Evolutionary conservation across 257 asterid species (phyloP), one percentile per base, ranked within the genome.

Genomic region (Nicotiana paniculata): DNA sequence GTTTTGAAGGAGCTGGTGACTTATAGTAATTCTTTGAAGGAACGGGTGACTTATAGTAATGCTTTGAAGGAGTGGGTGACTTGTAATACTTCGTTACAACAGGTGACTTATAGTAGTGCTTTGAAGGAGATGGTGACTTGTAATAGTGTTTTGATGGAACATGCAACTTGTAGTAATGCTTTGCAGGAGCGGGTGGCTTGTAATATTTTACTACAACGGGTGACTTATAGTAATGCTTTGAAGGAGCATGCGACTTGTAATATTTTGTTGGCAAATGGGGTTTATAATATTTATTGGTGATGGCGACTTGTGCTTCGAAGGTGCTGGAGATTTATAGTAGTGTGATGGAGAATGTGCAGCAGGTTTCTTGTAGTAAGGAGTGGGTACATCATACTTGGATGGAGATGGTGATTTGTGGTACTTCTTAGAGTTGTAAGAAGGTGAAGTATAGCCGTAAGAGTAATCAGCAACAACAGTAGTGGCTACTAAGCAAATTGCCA

Each of bases 1-100:
- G 8, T 37, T 37, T 37, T 37, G 43, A 37, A 5, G 43, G 43
- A 37, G 43, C 1, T 37, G 43, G 7, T 37, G 43, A 37, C 43
- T 37, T 37, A 5, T 37, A 37, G 43, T 37, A 6, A 7, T 39
- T 6, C 3, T 57, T 57, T 16, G 26, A 13, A 3, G 59, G 59
- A 15, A 5, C 7, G 1, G 7, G 59, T 4, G 59, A 15, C 97
- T 97, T 54, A 7, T 54, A 54, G 59, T 54, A 54, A 15, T 54
- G 3, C 21, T 54, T 57, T 57, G 62, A 15, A 15, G 21, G 21
- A 13, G 21, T 6, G 18, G n/a, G 61, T 4, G n/a, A 0, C 61
- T 54, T 54, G 61, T 54, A 54, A 4, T 54, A 12, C 6, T 54
- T 12, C 6, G 15, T 54, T 15, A 18, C 1, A 13, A 4, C 6